A percentile compares a stretch with the other conserved stretches of the same genome.
Evolutionary conservation across 192 early-diverging fungal species (phyloP).

Genomic region (Mortierella hygrophila): DNA sequence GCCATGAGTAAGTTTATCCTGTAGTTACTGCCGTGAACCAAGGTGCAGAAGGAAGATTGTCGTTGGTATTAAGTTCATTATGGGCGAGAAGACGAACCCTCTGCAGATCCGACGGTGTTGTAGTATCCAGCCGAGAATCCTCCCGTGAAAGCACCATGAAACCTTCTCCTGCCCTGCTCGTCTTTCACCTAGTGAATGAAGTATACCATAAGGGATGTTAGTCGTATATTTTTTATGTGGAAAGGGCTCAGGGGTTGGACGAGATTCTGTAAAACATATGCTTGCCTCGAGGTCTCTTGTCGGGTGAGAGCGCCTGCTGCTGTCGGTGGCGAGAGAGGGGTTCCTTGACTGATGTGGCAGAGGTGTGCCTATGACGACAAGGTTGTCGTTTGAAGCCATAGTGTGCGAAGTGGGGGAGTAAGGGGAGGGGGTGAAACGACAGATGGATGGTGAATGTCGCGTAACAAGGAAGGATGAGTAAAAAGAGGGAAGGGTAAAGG

Average conservation of each 20-base stretch:
- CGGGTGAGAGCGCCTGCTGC: constrained; percentile 10
- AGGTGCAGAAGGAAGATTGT: background rate
- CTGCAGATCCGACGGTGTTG: constrained; percentile 96
- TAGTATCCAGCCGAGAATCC: constrained; percentile 96
- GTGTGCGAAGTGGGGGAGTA: background rate
- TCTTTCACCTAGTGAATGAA: constrained; percentile 38
- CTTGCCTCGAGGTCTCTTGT: constrained; percentile 46
- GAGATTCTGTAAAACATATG: background rate
- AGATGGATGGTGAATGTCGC: no score
- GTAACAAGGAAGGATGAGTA: no score
- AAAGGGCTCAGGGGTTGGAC: background rate
- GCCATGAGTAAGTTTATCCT: background rate
- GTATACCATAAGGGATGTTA: background rate
- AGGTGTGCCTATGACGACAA: constrained; percentile 38
- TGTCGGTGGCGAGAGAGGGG: constrained; percentile 26
- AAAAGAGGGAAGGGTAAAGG: no score
- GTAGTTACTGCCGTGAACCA: background rate
- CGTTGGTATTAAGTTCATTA: background rate
- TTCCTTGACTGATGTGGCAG: constrained; percentile 39
- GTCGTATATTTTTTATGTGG: background rate
- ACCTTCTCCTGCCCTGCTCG: constrained; percentile 79
- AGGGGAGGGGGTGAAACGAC: no score
- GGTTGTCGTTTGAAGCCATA: constrained; percentile 21
- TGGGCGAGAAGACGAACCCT: constrained; percentile 66
- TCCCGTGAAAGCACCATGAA: constrained; percentile 94